phyloP scores from a whole-genome alignment of 2,329 filamentous ascomycete species.

The Pezicula radicicola region DNA sequence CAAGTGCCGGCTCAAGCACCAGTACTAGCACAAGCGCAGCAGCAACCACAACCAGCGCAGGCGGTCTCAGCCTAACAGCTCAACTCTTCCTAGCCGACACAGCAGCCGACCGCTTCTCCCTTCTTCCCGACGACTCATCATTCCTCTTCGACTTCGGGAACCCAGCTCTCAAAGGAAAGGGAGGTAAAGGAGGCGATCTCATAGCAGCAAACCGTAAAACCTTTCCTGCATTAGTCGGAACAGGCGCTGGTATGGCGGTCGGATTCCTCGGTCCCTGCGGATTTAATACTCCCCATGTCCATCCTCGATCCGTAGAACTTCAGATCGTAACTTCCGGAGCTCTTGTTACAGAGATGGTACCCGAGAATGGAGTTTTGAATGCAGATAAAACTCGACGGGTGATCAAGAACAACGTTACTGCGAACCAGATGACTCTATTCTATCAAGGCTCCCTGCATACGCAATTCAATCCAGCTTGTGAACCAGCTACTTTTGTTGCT shows the following conservation, averaged over 20 bases:
- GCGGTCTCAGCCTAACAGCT: conserved; percentile 14
- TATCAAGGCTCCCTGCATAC: conserved; percentile 52
- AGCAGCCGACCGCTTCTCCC: conserved; percentile 38
- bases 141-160: conserved; percentile 48
- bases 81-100: conserved; percentile 29
- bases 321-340: conserved; percentile 47
- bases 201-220: conserved; percentile 51
- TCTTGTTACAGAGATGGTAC: conserved; percentile 48
- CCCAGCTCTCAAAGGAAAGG: conserved; percentile 17
- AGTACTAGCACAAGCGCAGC: background rate
- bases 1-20: background rate
- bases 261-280: conserved; percentile 50
- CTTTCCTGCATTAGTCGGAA: conserved; percentile 54
- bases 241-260: conserved; percentile 47
- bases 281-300: conserved; percentile 55
- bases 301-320: conserved; percentile 49
- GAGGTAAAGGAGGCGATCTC: conserved; percentile 40
- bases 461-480: conserved; percentile 54
- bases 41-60: conserved; percentile 6
- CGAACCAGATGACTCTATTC: conserved; percentile 50
- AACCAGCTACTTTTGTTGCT: conserved; percentile 46
- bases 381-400: conserved; percentile 35
- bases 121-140: conserved; percentile 40
- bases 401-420: conserved; percentile 35
- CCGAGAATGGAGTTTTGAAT: conserved; percentile 46